A percentile compares a stretch with the other conserved stretches of the same genome.
Conservation (phyloP, 2,329 filamentous ascomycete species). For the Plectosphaerella plurivora region DNA sequence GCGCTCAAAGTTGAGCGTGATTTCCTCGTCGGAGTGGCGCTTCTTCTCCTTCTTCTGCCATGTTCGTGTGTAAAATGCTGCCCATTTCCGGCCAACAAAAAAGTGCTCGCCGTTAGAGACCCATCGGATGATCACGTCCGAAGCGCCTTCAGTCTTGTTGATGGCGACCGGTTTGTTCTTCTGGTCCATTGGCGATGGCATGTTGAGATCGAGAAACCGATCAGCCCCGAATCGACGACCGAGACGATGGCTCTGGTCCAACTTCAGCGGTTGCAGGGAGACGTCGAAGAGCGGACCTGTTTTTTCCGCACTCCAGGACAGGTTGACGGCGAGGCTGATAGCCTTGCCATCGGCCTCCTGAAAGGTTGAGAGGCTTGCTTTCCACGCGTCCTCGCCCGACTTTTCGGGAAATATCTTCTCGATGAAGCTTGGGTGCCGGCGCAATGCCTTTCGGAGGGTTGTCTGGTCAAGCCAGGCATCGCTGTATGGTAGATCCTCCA, state of each 20-base stretch:
- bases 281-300: slow-evolving; percentile 39
- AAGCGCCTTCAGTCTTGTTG: slow-evolving; percentile 23
- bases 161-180: slow-evolving; percentile 18
- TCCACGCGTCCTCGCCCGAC: slow-evolving; percentile 41
- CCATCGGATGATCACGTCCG: slow-evolving; percentile 35
- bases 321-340: slow-evolving; percentile 10
- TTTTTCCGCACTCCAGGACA: slow-evolving; percentile 29
- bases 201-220: slow-evolving; percentile 51
- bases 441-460: slow-evolving; percentile 36
- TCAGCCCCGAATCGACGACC: slow-evolving; percentile 53
- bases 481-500: slow-evolving; percentile 28
- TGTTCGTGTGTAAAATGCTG: slow-evolving; percentile 38
- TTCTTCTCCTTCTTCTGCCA: slow-evolving; percentile 30
- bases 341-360: slow-evolving; percentile 23
- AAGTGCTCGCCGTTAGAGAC: slow-evolving; percentile 29
- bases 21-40: slow-evolving; percentile 18
- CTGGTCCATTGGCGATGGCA: slow-evolving; percentile 36
- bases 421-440: slow-evolving; percentile 30
- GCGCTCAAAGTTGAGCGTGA: slow-evolving; percentile 23
- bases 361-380: slow-evolving; percentile 32
- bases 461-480: slow-evolving; percentile 38
- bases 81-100: slow-evolving; percentile 43
- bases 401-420: slow-evolving; percentile 44
- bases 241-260: slow-evolving; percentile 48
- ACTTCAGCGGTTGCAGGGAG: slow-evolving; percentile 40